Evolutionary conservation across 805 yeast species (phyloP), one percentile per base, ranked within the genome.

Genomic region (Groenewaldozyma tartarivorans): DNA sequence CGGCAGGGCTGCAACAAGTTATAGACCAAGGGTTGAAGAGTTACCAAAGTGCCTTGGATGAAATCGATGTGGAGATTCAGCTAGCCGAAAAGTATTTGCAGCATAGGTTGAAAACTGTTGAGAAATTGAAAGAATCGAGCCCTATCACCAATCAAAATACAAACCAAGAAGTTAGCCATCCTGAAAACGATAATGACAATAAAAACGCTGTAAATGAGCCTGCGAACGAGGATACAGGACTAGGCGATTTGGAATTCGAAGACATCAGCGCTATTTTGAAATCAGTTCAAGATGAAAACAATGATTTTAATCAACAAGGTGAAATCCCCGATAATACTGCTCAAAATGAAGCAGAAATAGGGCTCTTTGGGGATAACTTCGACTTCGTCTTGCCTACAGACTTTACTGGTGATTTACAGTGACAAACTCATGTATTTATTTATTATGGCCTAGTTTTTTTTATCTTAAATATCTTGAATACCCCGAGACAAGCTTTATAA

Each of bases 351-450:
- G 48, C 42, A 33, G 52, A 48, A 13, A 43, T 51, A 44, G 50
- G 55, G 9, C 36, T 54, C 21, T 54, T 54, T 42, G 58, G 58
- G 5, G 58, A 52, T 40, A 46, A 48, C 26, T 54, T 54, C 41
- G 57, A 52, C 35, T 53, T 53, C 20, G 45, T 51, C 18, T 36
- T 48, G 34, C 49, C 49, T 9, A 20, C 37, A 5, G 36, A 38
- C 15, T 22, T 29, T 31, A 20, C 15, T 7, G 18, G 15, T 31
- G 15, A 31, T 17, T n/a, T n/a, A n/a, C n/a, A n/a, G n/a, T n/a
- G n/a, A n/a, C n/a, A n/a, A n/a, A n/a, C n/a, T n/a, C n/a, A n/a
- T n/a, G n/a, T n/a, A n/a, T n/a, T n/a, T n/a, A n/a, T n/a, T n/a
- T n/a, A n/a, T n/a, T n/a, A n/a, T n/a, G n/a, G n/a, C n/a, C n/a